Conservation (phyloP, 129 eudicot species). For the Escallonia herrerae region DNA sequence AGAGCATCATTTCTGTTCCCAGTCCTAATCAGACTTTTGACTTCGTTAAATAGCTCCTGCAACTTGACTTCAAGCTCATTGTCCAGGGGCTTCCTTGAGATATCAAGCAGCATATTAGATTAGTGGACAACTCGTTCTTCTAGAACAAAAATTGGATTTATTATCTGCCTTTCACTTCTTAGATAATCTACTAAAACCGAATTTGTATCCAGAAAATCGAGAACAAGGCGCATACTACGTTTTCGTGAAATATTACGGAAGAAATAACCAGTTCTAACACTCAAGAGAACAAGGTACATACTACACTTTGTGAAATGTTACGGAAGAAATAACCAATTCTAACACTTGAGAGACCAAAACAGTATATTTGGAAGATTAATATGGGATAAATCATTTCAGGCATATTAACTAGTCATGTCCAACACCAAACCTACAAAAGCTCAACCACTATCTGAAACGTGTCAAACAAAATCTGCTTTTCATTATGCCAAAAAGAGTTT, state of each 20-base stretch:
- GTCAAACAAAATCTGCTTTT: too few species aligned
- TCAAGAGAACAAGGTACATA: not conserved
- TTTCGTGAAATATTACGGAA: not conserved
- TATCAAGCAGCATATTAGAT: conserved; percentile 22
- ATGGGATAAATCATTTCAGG: not conserved
- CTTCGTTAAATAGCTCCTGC: conserved; percentile 65
- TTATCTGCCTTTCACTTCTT: conserved; percentile 4
- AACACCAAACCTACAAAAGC: too few species aligned
- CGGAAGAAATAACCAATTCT: not conserved
- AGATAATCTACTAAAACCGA: not conserved
- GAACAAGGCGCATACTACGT: not conserved
- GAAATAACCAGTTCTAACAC: not conserved
- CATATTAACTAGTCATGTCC: not conserved
- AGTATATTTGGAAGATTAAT: not conserved
- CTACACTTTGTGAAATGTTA: not conserved
- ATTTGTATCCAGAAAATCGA: not conserved
- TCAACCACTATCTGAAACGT: too few species aligned
- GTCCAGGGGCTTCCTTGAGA: conserved; percentile 31
- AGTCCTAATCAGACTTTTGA: conserved; percentile 48
- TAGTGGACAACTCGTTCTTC: conserved; percentile 22
- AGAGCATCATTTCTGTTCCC: conserved; percentile 62
- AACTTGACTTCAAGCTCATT: conserved; percentile 52
- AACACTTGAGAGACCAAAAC: not conserved
- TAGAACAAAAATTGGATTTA: not conserved
- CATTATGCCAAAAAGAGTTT: not conserved